These are phyloP conservation scores for Calonectria henricotiae DNA, from an alignment of 2,329 filamentous ascomycete genomes.

Conservation along the genomic window DNA sequence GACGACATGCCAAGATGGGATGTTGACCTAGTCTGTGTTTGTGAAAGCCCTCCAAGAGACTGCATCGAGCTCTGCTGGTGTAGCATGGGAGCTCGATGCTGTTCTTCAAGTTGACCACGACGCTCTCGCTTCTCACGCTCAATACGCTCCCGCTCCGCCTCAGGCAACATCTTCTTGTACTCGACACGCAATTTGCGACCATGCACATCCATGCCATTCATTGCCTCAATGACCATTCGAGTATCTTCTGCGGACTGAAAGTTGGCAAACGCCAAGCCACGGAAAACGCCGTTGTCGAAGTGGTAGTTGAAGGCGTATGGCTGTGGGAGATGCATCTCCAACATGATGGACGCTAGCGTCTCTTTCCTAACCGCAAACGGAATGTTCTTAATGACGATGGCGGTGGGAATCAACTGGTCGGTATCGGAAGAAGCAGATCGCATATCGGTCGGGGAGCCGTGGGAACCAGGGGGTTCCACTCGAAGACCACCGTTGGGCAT, in stretches of 20 bases:
- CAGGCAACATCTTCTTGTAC: slow-evolving; percentile 99
- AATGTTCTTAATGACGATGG: slow-evolving; percentile 99
- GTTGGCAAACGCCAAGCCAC: slow-evolving; percentile 96
- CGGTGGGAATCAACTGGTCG: slow-evolving; percentile 96
- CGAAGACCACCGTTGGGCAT: slow-evolving; percentile 63
- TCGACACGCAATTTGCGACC: slow-evolving; percentile 95
- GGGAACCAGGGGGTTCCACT: slow-evolving; percentile 61
- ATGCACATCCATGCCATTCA: slow-evolving; percentile 97
- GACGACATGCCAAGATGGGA: slow-evolving; percentile 65
- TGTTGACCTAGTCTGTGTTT: slow-evolving; percentile 70
- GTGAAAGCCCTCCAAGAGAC: slow-evolving; percentile 79
- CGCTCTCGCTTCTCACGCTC: slow-evolving; percentile 98
- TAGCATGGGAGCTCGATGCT: slow-evolving; percentile 85
- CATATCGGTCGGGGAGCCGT: slow-evolving; percentile 60
- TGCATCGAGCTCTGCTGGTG: slow-evolving; percentile 91
- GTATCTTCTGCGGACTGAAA: slow-evolving; percentile 98
- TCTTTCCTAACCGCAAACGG: slow-evolving; percentile 99
- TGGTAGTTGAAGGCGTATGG: slow-evolving; percentile 99
- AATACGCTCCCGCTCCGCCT: slow-evolving; percentile 94
- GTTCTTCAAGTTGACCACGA: slow-evolving; percentile 95
- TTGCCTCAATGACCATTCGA: slow-evolving; percentile 88
- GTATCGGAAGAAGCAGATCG: slow-evolving; percentile 68
- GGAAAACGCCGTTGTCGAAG: slow-evolving; percentile 97
- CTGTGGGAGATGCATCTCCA: slow-evolving; percentile 91
- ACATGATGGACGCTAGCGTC: slow-evolving; percentile 93